Evolutionary conservation across 352 stramenopile species (phyloP).

Genomic region (Phytopythium cucurbitacearum): DNA sequence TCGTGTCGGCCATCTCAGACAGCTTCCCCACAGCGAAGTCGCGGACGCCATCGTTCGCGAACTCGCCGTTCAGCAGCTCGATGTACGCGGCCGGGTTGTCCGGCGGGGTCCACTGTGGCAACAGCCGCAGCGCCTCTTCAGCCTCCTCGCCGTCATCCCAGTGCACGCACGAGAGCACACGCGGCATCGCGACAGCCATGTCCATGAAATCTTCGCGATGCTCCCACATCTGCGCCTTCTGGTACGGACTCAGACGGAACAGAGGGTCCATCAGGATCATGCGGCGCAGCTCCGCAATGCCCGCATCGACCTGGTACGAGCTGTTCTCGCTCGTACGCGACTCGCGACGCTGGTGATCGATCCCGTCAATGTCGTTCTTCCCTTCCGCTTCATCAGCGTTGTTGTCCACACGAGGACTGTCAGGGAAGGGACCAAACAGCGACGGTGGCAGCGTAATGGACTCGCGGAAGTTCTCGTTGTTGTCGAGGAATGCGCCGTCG

Average conservation of each 20-base stretch:
- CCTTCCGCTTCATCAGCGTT: constrained; percentile 47
- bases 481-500: constrained; percentile 12
- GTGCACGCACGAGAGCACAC: constrained; percentile 75
- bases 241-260: constrained; percentile 75
- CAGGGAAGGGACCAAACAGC: constrained; percentile 10
- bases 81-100: constrained; percentile 81
- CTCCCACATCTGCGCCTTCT: constrained; percentile 81
- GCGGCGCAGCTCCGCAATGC: constrained; percentile 62
- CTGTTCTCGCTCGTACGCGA: constrained; percentile 62
- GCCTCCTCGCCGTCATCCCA: constrained; percentile 72
- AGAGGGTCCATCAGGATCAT: constrained; percentile 80
- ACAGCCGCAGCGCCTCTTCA: constrained; percentile 61
- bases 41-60: constrained; percentile 68
- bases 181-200: constrained; percentile 64
- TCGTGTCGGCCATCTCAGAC: constrained; percentile 79
- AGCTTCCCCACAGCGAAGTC: constrained; percentile 77
- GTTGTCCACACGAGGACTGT: constrained; percentile 37
- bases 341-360: constrained; percentile 42
- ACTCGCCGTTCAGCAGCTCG: constrained; percentile 77
- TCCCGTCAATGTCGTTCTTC: constrained; percentile 26
- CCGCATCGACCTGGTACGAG: constrained; percentile 38
- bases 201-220: constrained; percentile 80
- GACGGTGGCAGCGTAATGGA: constrained; percentile 4
- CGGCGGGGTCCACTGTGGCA: constrained; percentile 63
- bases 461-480: constrained; percentile 18